phyloP scores from a whole-genome alignment of 176 grass and related monocot genomes.

The Neostapfia colusana region DNA sequence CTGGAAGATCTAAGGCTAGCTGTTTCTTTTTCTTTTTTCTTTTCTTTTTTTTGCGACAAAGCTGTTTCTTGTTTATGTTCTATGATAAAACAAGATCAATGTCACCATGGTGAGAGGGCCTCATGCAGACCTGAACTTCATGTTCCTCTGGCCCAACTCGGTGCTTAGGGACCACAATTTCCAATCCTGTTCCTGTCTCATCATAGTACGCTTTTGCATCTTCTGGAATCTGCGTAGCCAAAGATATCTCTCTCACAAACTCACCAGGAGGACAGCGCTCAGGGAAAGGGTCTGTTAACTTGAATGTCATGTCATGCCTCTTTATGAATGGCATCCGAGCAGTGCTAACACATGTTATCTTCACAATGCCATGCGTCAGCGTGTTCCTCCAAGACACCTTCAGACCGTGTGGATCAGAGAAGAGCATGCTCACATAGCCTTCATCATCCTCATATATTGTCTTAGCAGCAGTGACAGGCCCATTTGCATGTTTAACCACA shows the following conservation, averaged over 20 bases:
- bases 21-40: neutral
- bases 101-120: slow-evolving; percentile 60
- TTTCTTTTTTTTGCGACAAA: too few species aligned
- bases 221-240: slow-evolving; percentile 72
- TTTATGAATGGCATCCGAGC: slow-evolving; percentile 52
- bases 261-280: slow-evolving; percentile 68
- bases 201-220: slow-evolving; percentile 72
- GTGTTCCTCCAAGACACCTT: slow-evolving; percentile 78
- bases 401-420: slow-evolving; percentile 54
- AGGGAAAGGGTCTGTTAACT: slow-evolving; percentile 55
- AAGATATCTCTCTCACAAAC: slow-evolving; percentile 72
- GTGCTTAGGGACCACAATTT: slow-evolving; percentile 77
- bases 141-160: slow-evolving; percentile 70
- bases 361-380: slow-evolving; percentile 62
- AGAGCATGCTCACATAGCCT: slow-evolving; percentile 69
- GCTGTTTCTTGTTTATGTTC: slow-evolving; percentile 17
- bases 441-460: slow-evolving; percentile 75
- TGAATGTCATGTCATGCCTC: slow-evolving; percentile 64
- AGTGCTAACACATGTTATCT: slow-evolving; percentile 72
- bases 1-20: slow-evolving; percentile 32
- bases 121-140: slow-evolving; percentile 77
- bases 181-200: slow-evolving; percentile 62
- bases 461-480: slow-evolving; percentile 74
- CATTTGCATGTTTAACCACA: slow-evolving; percentile 60
- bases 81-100: slow-evolving; percentile 62